These are phyloP conservation scores for Verbena officinalis DNA, from an alignment of 257 asterid genomes.

Conservation along the genomic window DNA sequence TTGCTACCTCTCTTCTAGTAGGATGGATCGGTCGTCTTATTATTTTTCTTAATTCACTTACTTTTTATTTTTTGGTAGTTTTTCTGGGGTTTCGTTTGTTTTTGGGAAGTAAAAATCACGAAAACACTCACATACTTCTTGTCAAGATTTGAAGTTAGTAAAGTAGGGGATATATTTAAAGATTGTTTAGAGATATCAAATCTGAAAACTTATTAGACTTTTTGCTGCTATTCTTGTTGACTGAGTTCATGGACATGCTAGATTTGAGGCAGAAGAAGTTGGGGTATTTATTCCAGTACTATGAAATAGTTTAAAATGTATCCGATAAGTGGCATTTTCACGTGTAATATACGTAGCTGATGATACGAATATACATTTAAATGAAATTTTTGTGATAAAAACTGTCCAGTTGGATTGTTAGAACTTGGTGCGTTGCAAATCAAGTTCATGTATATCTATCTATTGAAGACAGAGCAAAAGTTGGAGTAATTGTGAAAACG, in stretches of 20 bases:
- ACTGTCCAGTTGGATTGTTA: constrained; percentile 1
- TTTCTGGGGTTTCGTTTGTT: neutral
- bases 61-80: neutral
- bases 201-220: neutral
- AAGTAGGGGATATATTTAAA: neutral
- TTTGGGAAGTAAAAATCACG: neutral
- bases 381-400: neutral
- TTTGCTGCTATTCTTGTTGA: neutral
- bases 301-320: neutral
- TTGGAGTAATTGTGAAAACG: too few relatives aligned
- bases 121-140: neutral
- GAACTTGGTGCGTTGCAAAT: neutral
- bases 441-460: neutral
- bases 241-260: neutral
- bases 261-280: neutral
- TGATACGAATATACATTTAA: neutral
- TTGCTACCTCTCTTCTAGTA: neutral
- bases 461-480: too few relatives aligned
- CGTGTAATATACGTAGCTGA: neutral
- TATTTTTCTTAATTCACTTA: neutral
- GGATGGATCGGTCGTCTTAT: constrained; percentile 25
- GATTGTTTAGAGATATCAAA: neutral
- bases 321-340: neutral
- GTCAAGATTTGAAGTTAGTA: constrained; percentile 1
- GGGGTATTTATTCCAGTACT: neutral